Base-by-base conservation (phyloP, 495 filamentous ascomycete species). In the Darksidea phi region DNA sequence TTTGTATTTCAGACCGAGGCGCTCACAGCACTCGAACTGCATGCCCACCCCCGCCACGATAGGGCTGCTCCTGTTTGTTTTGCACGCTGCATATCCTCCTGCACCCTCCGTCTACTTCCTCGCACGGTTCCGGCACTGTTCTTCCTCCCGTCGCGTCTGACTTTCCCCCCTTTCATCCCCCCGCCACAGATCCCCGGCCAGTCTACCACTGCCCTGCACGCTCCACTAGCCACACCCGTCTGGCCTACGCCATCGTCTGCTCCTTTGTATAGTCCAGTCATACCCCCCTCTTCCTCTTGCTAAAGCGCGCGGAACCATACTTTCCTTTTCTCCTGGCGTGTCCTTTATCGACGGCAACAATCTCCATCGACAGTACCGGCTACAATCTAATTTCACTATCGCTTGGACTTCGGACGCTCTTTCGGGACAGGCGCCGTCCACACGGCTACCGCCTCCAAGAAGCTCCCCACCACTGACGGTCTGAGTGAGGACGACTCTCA, bases 231-330 rank as follows among this genome's bases (percentile, higher is more conserved):
- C 28, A 52, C 55, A 48, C 46, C 53, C 61, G 63, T 66, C 53
- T 66, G 51, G 61, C 21, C 48, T 50, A 21, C 49, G 49, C 57
- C 53, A 57, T 66, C 63, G 61, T 52, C 63, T 66, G 57, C 50
- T 51, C 54, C 53, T 37, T 51, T 60, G 51, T 53, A 56, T 38
- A 48, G 32, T 57, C 45, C 54, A 15, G 54, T 50, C 38, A 51
- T 25, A 28, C 55, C 23, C 17, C n/a, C 17, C 1, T 42, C 32
- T 42, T 41, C 20, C 47, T n/a, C n/a, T n/a, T n/a, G n/a, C n/a
- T n/a, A n/a, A 32, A 5, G 13, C n/a, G 53, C 23, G 13, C 24
- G 37, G 13, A 32, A 54, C 56, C 26, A 41, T 43, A 17, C 28
- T 18, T 32, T 51, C 24, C 34, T 60, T 20, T 42, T 24, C 51